Base-by-base conservation (phyloP, 306 rosid species). In the Trifolium repens region DNA sequence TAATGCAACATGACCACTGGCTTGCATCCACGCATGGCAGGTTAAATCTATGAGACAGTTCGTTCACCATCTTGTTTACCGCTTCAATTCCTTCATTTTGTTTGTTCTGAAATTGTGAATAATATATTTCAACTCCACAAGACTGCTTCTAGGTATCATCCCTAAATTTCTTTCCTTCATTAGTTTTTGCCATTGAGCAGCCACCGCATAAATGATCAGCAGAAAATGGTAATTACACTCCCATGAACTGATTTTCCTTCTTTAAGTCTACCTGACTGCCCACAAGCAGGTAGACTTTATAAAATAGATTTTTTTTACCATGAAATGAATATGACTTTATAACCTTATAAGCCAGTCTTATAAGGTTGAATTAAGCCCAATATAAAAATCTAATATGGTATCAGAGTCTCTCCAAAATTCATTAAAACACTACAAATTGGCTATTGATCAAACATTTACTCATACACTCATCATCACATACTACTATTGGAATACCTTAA, bases 211-310 rank as follows among this genome's bases (percentile, higher is more conserved):
- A 52, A 87, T 82, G 77, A 82, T 88, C 81, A 92, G 54, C 63
- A 92, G 81, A 83, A 88, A 83, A 67, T 82, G 82, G 75, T 90
- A 88, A 84, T 57, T 12, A 84, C 27, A 59, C 46, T 84, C 49
- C 93, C 96, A 69, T 92, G 97, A 85, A 87, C 86, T 0, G 97
- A 90, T 46, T 88, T 85, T 40, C 96, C 92, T 78, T 92, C 97
- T 24, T 71, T 88, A 70, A 85, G 75, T 49, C 96, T 85, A 7
- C 78, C 89, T 0, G 96, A 85, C 35, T 84, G 83, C 15, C 90
- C 85, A 62, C 92, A 92, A 42, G 96, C 27, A 17, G 19, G 19
- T 17, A 17, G 19, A 17, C 19, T 17, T 17, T 17, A 17, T 17
- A 17, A 17, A 17, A 17, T 17, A 17, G 19, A 17, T 17, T 17